These are phyloP conservation scores for Vitis hybrid DNA, from an alignment of 177 flowering plant species.

Conservation along the genomic window DNA sequence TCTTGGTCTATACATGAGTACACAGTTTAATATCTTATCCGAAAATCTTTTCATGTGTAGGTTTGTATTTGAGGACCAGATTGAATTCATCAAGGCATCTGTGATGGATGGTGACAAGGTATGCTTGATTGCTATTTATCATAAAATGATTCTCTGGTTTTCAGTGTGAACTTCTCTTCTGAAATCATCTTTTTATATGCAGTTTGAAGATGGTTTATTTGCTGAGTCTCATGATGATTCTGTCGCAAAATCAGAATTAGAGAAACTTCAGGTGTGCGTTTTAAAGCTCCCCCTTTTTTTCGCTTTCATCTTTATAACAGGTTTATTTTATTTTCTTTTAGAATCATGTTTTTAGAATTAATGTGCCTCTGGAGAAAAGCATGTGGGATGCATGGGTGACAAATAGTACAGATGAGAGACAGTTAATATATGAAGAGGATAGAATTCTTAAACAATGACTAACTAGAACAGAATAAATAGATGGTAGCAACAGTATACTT, in stretches of 20 bases:
- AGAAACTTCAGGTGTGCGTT: conserved; percentile 76
- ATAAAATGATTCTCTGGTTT: conserved; percentile 1
- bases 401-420: too few species aligned
- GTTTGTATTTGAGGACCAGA: conserved; percentile 95
- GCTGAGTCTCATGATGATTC: conserved; percentile 39
- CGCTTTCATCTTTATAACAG: not conserved
- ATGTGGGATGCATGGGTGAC: conserved; percentile 1
- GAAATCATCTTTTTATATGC: conserved; percentile 15
- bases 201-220: conserved; percentile 57
- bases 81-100: conserved; percentile 80
- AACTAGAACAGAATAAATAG: too few species aligned
- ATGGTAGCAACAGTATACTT: too few species aligned
- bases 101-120: conserved; percentile 85
- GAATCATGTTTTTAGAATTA: not conserved
- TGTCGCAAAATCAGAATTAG: conserved; percentile 52
- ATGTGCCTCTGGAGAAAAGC: not conserved
- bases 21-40: not conserved
- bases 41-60: conserved; percentile 28
- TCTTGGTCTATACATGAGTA: not conserved
- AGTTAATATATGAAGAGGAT: too few species aligned
- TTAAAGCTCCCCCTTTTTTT: not conserved
- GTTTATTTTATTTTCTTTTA: too few species aligned
- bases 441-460: too few species aligned
- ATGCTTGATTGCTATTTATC: conserved; percentile 9
- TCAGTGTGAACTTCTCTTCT: not conserved